Evolutionary conservation across 2,329 filamentous ascomycete species (phyloP), one percentile per base, ranked within the genome.

Genomic region (Rutstroemia sp.): DNA sequence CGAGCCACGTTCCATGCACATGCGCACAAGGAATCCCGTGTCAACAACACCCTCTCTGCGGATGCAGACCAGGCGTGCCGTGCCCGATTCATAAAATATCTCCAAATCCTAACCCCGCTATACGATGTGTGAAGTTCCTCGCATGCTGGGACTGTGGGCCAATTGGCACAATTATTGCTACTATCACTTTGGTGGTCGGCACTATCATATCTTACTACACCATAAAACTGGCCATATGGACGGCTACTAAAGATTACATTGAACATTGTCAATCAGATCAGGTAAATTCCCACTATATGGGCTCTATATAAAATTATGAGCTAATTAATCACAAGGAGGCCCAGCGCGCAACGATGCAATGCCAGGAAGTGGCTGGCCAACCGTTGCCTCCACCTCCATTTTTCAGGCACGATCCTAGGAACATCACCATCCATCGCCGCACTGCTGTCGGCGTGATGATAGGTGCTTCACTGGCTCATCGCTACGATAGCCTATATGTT

Each of bases 241-340:
- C 51, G 9, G 51, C 51, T 16, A 53, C 42, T 9, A 40, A 51
- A 14, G 49, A 51, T 21, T 51, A 34, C 27, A 51, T 51, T 9
- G 49, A 51, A n/a, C 25, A 51, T 10, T 51, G 49, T 21, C 49
- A 45, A 5, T 38, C 25, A 21, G 25, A 45, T 34, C 21, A 30
- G 38, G 49, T 51, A 16, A 2, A 42, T 42, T 42, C 16, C 8
- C 30, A 16, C 30, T 23, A 34, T 40, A 8, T 44, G 21, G 5
- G 17, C 17, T 9, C 4, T 17, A 34, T 2, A 14, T 19, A 4
- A 5, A 25, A 2, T 40, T 14, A 2, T 23, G n/a, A 8, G 27
- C 39, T 44, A 51, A 44, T 0, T 2, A 36, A 21, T 34, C 12
- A 5, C 10, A 12, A 52, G 50, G 39, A 52, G 4, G 39, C 39